phyloP scores from a whole-genome alignment of 768 basidiomycete species.

The Phanerodontia chrysosporium region DNA sequence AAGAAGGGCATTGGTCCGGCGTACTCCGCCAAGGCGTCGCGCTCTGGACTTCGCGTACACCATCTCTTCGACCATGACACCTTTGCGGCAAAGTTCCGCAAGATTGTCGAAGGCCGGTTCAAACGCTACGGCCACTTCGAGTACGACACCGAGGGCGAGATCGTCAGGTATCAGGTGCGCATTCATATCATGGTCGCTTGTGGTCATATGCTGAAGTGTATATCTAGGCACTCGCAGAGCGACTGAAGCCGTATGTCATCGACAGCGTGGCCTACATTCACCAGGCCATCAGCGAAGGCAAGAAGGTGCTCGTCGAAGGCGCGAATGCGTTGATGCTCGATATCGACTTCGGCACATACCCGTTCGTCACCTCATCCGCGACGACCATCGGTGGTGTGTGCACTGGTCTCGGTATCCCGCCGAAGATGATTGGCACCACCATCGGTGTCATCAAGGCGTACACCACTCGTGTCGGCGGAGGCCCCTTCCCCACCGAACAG shows the following conservation, averaged over 20 bases:
- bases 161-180: constrained; percentile 79
- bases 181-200: not conserved
- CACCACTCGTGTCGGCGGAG: constrained; percentile 97
- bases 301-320: constrained; percentile 89
- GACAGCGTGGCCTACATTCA: constrained; percentile 88
- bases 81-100: constrained; percentile 91
- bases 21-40: constrained; percentile 95
- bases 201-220: not conserved
- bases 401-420: constrained; percentile 96
- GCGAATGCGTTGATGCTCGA: constrained; percentile 99
- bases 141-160: constrained; percentile 97
- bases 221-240: constrained; percentile 75
- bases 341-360: constrained; percentile 96
- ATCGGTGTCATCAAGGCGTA: constrained; percentile 98
- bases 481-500: constrained; percentile 96
- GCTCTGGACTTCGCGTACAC: constrained; percentile 93
- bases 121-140: constrained; percentile 98
- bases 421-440: constrained; percentile 76
- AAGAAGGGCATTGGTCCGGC: constrained; percentile 98
- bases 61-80: constrained; percentile 86
- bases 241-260: constrained; percentile 82
- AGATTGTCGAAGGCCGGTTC: constrained; percentile 92
- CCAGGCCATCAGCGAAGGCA: constrained; percentile 66
- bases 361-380: constrained; percentile 92
- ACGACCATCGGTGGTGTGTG: constrained; percentile 94